A percentile compares a stretch with the other conserved stretches of the same genome.
Conservation (phyloP, 148 eudicot species). For the Mesembryanthemum crystallinum region DNA sequence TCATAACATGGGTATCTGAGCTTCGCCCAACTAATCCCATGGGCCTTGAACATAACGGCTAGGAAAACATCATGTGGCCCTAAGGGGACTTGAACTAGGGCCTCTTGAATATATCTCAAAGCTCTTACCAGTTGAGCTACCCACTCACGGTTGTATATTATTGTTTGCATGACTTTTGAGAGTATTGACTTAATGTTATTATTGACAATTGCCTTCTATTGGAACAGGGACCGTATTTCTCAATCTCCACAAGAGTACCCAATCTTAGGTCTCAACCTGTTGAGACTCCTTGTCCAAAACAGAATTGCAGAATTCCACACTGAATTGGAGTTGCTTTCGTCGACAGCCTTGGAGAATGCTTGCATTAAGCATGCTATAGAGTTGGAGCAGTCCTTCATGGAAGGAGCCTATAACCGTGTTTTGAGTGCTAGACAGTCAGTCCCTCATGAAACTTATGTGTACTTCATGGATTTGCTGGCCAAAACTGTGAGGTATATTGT, state of each 20-base stretch:
- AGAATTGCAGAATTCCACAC: constrained; percentile 95
- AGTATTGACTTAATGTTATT: too few relatives aligned
- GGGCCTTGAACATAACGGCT: too few relatives aligned
- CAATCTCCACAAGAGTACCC: constrained; percentile 75
- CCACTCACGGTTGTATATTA: too few relatives aligned
- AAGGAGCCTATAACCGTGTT: constrained; percentile 96
- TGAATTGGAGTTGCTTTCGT: constrained; percentile 80
- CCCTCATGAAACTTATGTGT: constrained; percentile 88
- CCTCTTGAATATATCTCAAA: too few relatives aligned
- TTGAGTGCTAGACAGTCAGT: constrained; percentile 90
- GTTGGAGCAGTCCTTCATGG: constrained; percentile 96
- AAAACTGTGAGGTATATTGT: constrained; percentile 78
- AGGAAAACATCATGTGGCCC: too few relatives aligned
- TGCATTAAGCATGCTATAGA: constrained; percentile 97
- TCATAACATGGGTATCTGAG: too few relatives aligned
- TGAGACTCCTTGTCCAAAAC: constrained; percentile 91
- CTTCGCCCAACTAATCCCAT: too few relatives aligned
- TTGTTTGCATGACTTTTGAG: neutral
- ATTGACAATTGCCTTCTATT: constrained; percentile 14
- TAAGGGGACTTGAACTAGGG: too few relatives aligned
- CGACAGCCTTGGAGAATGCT: constrained; percentile 68
- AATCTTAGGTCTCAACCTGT: constrained; percentile 78
- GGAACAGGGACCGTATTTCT: constrained; percentile 64
- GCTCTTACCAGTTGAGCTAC: too few relatives aligned
- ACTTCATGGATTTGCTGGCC: constrained; percentile 93